Percentiles rank a stretch among this genome's conserved stretches.
phyloP scores from a whole-genome alignment of 208 protist genomes.

The Leishmania mexicana region DNA sequence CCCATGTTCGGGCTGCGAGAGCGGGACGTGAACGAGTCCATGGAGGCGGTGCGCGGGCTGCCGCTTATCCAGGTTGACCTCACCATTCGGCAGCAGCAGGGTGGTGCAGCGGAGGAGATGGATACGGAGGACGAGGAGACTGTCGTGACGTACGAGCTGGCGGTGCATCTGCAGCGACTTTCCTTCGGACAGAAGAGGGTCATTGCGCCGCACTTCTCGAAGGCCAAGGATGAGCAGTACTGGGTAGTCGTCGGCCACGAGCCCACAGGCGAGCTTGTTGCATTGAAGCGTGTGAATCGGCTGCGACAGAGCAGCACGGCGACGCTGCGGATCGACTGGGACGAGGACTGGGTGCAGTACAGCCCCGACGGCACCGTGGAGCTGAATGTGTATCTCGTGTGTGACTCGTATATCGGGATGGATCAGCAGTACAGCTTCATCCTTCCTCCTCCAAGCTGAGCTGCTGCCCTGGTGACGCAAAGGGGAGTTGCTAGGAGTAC shows the following conservation, averaged over 20 bases:
- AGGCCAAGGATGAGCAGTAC: slow-evolving; percentile 93
- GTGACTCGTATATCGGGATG: slow-evolving; percentile 92
- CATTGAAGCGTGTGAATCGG: slow-evolving; percentile 90
- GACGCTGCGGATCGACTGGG: slow-evolving; percentile 86
- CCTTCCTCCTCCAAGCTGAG: slow-evolving; percentile 39
- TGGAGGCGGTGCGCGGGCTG: slow-evolving; percentile 75
- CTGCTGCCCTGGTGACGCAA: background rate
- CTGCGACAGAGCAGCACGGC: slow-evolving; percentile 51
- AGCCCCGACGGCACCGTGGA: slow-evolving; percentile 36
- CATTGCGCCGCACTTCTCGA: slow-evolving; percentile 88
- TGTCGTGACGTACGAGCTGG: slow-evolving; percentile 50
- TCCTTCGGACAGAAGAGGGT: slow-evolving; percentile 55
- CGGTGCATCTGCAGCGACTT: slow-evolving; percentile 68
- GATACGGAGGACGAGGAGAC: slow-evolving; percentile 35
- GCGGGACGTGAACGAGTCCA: slow-evolving; percentile 63
- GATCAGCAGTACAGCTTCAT: slow-evolving; percentile 88
- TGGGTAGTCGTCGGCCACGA: slow-evolving; percentile 90
- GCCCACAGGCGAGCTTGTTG: slow-evolving; percentile 88
- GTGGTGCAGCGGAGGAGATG: background rate
- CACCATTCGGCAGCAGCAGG: slow-evolving; percentile 35
- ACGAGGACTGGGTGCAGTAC: slow-evolving; percentile 76
- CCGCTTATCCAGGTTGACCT: slow-evolving; percentile 82
- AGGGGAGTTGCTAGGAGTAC: background rate
- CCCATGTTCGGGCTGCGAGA: slow-evolving; percentile 46
- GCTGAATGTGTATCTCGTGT: slow-evolving; percentile 85